Percentiles rank a stretch among this genome's conserved stretches.
Conservation (phyloP, 1,284 basidiomycete genomes). For the Moniliophthora roreri region DNA sequence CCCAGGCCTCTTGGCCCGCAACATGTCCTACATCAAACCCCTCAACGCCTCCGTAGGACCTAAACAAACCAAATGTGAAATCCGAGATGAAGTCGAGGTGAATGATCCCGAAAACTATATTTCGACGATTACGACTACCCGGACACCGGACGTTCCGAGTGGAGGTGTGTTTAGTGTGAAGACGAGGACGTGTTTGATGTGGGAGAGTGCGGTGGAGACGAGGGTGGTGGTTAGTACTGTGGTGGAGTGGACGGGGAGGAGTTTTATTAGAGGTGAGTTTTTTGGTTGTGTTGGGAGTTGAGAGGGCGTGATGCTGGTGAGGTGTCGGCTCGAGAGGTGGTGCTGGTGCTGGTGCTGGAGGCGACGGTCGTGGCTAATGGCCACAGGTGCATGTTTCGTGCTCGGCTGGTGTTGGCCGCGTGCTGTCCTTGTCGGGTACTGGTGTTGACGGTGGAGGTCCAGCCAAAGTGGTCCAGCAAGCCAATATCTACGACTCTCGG, state of each 20-base stretch:
- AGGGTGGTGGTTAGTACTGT: constrained; percentile 86
- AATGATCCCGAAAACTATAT: constrained; percentile 88
- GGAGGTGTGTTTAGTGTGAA: constrained; percentile 92
- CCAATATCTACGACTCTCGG: too few species aligned
- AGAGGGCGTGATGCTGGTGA: neutral
- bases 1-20: constrained; percentile 68
- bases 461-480: too few species aligned
- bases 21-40: constrained; percentile 96
- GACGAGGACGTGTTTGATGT: constrained; percentile 93
- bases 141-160: constrained; percentile 93
- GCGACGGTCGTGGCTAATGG: neutral
- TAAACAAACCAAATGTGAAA: constrained; percentile 93
- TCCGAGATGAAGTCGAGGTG: constrained; percentile 81
- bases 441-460: too few species aligned
- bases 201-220: constrained; percentile 81
- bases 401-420: too few species aligned
- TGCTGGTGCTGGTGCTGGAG: neutral
- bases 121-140: constrained; percentile 84
- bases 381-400: too few species aligned
- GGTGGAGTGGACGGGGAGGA: constrained; percentile 95
- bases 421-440: too few species aligned
- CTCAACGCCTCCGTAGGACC: constrained; percentile 88
- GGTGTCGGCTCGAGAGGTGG: neutral
- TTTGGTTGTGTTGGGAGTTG: constrained; percentile 3
- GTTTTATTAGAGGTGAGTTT: constrained; percentile 88